phyloP scores from a whole-genome alignment of 2,329 filamentous ascomycete species.

The Furcasterigmium sp. region DNA sequence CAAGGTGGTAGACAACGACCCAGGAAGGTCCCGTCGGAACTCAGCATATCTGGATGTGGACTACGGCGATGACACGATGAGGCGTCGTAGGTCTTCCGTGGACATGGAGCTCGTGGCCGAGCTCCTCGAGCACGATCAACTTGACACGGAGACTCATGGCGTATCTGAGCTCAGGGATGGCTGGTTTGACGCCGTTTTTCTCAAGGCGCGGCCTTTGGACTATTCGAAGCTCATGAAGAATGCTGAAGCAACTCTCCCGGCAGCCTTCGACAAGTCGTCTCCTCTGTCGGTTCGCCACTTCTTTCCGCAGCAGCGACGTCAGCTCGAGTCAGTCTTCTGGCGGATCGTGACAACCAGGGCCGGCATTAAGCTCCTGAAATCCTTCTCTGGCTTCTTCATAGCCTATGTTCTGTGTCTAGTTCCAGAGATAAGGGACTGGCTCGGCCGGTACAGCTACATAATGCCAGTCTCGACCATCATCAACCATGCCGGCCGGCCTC shows the following conservation, averaged over 20 bases:
- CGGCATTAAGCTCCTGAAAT: conserved; percentile 46
- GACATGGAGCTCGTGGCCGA: conserved; percentile 24
- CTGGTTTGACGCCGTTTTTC: conserved; percentile 43
- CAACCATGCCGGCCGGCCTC: conserved; percentile 50
- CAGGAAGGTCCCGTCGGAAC: background rate
- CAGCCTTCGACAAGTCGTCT: conserved; percentile 37
- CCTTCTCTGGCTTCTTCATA: conserved; percentile 51
- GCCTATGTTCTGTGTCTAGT: conserved; percentile 52
- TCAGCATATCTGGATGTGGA: background rate
- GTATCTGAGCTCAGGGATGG: conserved; percentile 37
- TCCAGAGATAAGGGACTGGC: conserved; percentile 38
- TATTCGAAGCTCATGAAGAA: conserved; percentile 32
- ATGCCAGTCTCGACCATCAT: conserved; percentile 51
- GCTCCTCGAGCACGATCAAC: conserved; percentile 25
- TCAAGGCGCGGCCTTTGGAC: conserved; percentile 33
- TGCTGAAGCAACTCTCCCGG: conserved; percentile 39
- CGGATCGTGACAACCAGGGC: conserved; percentile 41
- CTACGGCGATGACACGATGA: background rate
- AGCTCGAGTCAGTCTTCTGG: conserved; percentile 31
- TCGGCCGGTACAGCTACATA: conserved; percentile 50
- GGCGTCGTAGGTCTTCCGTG: background rate
- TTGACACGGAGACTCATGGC: conserved; percentile 34
- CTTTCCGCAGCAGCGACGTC: conserved; percentile 40
- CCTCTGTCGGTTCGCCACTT: conserved; percentile 42
- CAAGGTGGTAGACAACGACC: background rate